phyloP scores from a whole-genome alignment of 2,329 filamentous ascomycete genomes.

The Coniochaeta prunicola region DNA sequence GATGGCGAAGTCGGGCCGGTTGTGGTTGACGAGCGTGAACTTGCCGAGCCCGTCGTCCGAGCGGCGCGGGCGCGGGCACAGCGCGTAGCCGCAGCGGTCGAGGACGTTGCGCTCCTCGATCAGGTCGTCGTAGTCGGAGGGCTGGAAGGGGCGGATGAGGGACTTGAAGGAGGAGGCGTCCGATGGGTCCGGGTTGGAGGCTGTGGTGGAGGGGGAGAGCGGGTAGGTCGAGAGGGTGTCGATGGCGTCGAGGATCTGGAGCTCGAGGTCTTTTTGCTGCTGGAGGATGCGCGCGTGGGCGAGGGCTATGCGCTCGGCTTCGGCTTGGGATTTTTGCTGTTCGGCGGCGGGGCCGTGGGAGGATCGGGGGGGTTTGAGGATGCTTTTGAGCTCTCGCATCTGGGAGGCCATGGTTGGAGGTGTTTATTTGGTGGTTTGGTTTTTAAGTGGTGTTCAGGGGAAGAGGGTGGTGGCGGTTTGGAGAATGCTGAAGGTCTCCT shows the following conservation, averaged over 20 bases:
- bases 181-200: constrained; percentile 42
- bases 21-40: constrained; percentile 57
- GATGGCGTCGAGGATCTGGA: constrained; percentile 63
- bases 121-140: constrained; percentile 81
- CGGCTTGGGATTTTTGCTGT: constrained; percentile 31
- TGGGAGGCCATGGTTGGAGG: neutral
- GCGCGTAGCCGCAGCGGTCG: constrained; percentile 71
- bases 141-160: constrained; percentile 68
- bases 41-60: constrained; percentile 50
- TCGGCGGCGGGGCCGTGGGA: constrained; percentile 23
- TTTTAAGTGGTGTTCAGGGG: neutral
- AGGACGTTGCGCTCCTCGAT: constrained; percentile 85
- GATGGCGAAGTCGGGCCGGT: constrained; percentile 53
- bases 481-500: neutral
- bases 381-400: constrained; percentile 36
- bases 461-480: neutral
- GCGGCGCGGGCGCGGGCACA: constrained; percentile 63
- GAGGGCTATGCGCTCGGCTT: constrained; percentile 59
- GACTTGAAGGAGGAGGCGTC: constrained; percentile 61
- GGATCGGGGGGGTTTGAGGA: constrained; percentile 45
- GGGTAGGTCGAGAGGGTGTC: constrained; percentile 62
- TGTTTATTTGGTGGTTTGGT: neutral
- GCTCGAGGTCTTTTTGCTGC: constrained; percentile 71
- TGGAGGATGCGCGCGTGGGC: constrained; percentile 80
- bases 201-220: constrained; percentile 23